Percentiles rank a stretch among this genome's conserved stretches.
These are phyloP conservation scores for Triticum monococcum DNA, from an alignment of 176 grass and related monocot species.

Conservation along the genomic window DNA sequence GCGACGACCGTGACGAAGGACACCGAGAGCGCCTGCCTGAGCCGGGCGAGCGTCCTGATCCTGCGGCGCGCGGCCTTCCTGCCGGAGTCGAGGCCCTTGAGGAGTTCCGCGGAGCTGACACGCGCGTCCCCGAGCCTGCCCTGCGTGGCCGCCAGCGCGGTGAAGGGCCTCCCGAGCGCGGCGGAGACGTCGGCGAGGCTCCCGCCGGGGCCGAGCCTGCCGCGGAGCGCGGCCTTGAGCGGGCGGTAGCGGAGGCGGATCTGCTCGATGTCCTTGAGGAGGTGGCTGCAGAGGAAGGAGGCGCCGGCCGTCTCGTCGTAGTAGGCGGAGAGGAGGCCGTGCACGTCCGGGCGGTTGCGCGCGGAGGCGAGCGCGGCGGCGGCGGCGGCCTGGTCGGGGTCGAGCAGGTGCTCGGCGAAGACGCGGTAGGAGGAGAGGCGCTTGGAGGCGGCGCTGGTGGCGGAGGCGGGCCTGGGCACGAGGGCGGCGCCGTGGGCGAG, in stretches of 20 bases:
- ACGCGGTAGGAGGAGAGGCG: constrained; percentile 65
- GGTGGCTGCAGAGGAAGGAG: constrained; percentile 71
- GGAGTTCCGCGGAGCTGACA: constrained; percentile 48
- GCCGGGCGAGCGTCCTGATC: constrained; percentile 48
- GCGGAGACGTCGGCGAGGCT: constrained; percentile 50
- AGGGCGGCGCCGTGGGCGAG: constrained; percentile 75
- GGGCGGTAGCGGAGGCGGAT: constrained; percentile 69
- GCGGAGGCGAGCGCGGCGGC: constrained; percentile 44
- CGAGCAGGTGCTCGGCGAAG: constrained; percentile 84
- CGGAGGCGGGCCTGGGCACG: neutral
- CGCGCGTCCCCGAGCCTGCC: constrained; percentile 50
- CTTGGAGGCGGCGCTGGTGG: constrained; percentile 23
- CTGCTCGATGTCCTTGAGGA: constrained; percentile 78
- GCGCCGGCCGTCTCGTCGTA: constrained; percentile 72
- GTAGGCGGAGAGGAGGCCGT: constrained; percentile 59
- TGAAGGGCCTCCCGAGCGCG: constrained; percentile 48
- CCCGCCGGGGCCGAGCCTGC: constrained; percentile 24
- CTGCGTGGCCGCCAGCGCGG: constrained; percentile 53
- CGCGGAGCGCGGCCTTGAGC: constrained; percentile 69
- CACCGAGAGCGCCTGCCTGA: constrained; percentile 52
- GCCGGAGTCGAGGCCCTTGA: constrained; percentile 58
- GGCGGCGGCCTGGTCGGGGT: constrained; percentile 71
- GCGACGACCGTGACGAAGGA: constrained; percentile 43
- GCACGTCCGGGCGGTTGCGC: constrained; percentile 30
- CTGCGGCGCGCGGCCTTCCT: constrained; percentile 55